These are phyloP conservation scores for Tuber borchii DNA, from an alignment of 495 filamentous ascomycete genomes.

Conservation along the genomic window DNA sequence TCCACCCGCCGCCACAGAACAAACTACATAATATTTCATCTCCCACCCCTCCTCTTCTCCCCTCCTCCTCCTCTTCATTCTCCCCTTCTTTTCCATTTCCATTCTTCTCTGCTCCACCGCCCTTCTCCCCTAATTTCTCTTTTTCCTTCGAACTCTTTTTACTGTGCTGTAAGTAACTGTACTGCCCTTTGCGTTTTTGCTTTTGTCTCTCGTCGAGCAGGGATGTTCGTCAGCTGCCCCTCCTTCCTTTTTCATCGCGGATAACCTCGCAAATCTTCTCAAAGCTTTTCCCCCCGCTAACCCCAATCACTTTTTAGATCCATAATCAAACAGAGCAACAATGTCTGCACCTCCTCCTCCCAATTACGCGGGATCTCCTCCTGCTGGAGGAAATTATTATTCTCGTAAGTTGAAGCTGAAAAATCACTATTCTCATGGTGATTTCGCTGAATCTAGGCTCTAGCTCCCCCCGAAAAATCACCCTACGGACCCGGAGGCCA, in stretches of 20 bases:
- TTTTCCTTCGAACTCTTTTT: neutral
- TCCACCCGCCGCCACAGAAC: neutral
- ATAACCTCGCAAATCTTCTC: neutral
- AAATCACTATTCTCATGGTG: neutral
- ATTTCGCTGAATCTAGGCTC: neutral
- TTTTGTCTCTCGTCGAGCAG: neutral
- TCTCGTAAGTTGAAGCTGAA: neutral
- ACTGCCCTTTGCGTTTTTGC: neutral
- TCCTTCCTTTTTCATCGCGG: neutral
- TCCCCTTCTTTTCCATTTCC: slow-evolving; percentile 5
- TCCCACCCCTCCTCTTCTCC: slow-evolving; percentile 11
- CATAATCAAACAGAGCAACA: slow-evolving; percentile 9
- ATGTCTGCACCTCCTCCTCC: slow-evolving; percentile 34
- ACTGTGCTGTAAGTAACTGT: neutral
- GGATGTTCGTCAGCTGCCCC: slow-evolving; percentile 10
- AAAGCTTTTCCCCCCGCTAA: neutral
- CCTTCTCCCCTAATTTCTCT: neutral
- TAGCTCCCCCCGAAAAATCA: neutral
- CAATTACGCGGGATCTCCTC: slow-evolving; percentile 30
- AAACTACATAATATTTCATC: slow-evolving; percentile 20
- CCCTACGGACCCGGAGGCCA: neutral
- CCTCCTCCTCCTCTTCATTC: too few species aligned
- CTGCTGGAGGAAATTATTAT: slow-evolving; percentile 37
- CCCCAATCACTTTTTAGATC: neutral
- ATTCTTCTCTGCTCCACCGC: neutral